Evolutionary conservation across 1,284 basidiomycete species (phyloP), one percentile per base, ranked within the genome.

Genomic region (Psilocybe mexicana): DNA sequence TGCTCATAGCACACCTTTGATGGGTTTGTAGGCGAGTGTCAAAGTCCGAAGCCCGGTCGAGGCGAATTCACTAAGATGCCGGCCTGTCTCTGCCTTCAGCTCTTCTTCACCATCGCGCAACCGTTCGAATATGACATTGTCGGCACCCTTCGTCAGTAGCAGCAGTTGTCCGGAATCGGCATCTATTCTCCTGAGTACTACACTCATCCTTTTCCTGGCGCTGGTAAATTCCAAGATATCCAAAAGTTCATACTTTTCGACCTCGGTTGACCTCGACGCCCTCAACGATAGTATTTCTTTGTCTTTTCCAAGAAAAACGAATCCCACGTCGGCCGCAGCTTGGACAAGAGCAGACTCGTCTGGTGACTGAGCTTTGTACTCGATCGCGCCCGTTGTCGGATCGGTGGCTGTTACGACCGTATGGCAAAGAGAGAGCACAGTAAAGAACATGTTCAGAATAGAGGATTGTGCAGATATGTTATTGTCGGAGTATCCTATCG

Each of bases 311-410:
- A 88, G 84, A 78, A 98, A 99, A 52, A 96, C 82, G 71, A 92
- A 99, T 0, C 97, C 97, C 45, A 92, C 86, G 68, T 98, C 96
- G 12, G 96, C 95, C 1, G 97, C 96, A 30, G 94, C 94, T 73
- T 97, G 94, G 0, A 99, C 96, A 18, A 99, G 84, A 11, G 96
- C 97, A 6, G 94, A 91, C 77, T 99, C 97, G 70, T 99, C 97
- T 1, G 97, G 97, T 18, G 88, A 92, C 73, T 98, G 96, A 3
- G 96, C 95, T 75, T 97, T 98, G 81, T 97, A 99, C 69, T 92
- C 85, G 59, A 98, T 85, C 23, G 78, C 79, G 47, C 91, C 90
- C 1, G 88, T 88, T 40, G 79, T 75, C 0, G 83, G 80, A 68
- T 92, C 82, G 46, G 88, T 81, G 7, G 82, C 80, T 0, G 93